Evolutionary conservation across 768 basidiomycete species (phyloP).

Genomic region (Leccinum ochraceum): DNA sequence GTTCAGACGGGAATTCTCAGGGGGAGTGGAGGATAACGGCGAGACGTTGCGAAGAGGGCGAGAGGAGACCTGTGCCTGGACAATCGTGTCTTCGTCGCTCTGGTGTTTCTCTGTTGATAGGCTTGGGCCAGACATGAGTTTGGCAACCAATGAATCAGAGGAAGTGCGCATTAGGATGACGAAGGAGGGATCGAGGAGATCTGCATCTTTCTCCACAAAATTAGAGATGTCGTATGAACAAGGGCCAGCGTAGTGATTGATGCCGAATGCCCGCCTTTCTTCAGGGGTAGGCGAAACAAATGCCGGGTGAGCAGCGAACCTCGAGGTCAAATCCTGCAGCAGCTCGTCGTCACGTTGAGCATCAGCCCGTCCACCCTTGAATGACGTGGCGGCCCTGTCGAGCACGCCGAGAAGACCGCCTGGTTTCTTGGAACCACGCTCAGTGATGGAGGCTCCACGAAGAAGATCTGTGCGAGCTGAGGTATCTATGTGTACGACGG

Average conservation of each 20-base stretch:
- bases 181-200: slow-evolving; percentile 55
- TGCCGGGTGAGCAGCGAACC: slow-evolving; percentile 52
- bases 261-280: slow-evolving; percentile 47
- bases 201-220: slow-evolving; percentile 53
- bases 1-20: slow-evolving; percentile 47
- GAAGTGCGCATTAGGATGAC: slow-evolving; percentile 55
- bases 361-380: slow-evolving; percentile 51
- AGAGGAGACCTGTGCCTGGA: slow-evolving; percentile 64
- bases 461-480: slow-evolving; percentile 57
- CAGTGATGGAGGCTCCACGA: slow-evolving; percentile 50
- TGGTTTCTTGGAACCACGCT: slow-evolving; percentile 50
- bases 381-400: slow-evolving; percentile 50
- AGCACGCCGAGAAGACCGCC: slow-evolving; percentile 59
- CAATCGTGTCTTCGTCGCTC: slow-evolving; percentile 56
- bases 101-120: slow-evolving; percentile 59
- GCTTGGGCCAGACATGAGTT: slow-evolving; percentile 63
- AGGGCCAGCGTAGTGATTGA: slow-evolving; percentile 61
- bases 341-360: slow-evolving; percentile 51
- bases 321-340: slow-evolving; percentile 47
- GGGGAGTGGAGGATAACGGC: slow-evolving; percentile 28
- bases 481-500: slow-evolving; percentile 54
- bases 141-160: slow-evolving; percentile 53
- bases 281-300: slow-evolving; percentile 41
- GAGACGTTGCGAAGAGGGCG: slow-evolving; percentile 54
- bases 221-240: slow-evolving; percentile 52